Conservation (phyloP, 306 rosid genomes). For the Rubus parviflorus region DNA sequence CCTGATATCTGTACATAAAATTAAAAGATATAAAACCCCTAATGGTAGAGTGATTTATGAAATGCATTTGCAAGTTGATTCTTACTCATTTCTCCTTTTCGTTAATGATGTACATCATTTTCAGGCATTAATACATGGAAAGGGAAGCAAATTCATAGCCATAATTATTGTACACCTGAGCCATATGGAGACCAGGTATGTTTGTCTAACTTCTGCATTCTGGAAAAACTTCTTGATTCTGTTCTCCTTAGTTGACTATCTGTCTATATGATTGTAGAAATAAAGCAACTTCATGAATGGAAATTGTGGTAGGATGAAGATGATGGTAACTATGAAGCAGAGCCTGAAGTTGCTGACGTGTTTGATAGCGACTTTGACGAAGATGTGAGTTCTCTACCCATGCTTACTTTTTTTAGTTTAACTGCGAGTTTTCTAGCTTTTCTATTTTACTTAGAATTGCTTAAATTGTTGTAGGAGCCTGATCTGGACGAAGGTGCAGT, state of each 20-base stretch:
- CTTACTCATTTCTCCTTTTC: neutral
- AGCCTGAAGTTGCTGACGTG: conserved; percentile 77
- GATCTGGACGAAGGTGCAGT: conserved; percentile 73
- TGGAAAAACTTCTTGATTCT: too few relatives aligned
- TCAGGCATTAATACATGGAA: conserved; percentile 38
- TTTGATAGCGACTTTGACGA: conserved; percentile 86
- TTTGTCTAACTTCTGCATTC: too few relatives aligned
- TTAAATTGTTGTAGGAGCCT: conserved; percentile 59
- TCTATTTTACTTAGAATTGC: conserved; percentile 1
- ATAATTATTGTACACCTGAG: too few relatives aligned
- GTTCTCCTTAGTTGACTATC: too few relatives aligned
- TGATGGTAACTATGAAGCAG: conserved; percentile 75
- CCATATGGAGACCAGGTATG: too few relatives aligned
- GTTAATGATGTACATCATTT: neutral
- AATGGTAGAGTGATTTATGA: neutral
- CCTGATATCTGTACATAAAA: neutral
- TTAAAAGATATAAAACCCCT: neutral
- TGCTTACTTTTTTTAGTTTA: neutral
- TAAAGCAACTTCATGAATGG: neutral
- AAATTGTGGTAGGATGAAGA: conserved; percentile 54
- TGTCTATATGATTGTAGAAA: too few relatives aligned
- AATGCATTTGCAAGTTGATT: neutral
- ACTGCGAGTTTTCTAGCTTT: neutral
- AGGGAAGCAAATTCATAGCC: too few relatives aligned
- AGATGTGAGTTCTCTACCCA: conserved; percentile 50